Percentiles rank a stretch among this genome's conserved stretches.
These are phyloP conservation scores for Tetrahymena elliotti DNA, from an alignment of 73 alveolate genomes.

Conservation along the genomic window DNA sequence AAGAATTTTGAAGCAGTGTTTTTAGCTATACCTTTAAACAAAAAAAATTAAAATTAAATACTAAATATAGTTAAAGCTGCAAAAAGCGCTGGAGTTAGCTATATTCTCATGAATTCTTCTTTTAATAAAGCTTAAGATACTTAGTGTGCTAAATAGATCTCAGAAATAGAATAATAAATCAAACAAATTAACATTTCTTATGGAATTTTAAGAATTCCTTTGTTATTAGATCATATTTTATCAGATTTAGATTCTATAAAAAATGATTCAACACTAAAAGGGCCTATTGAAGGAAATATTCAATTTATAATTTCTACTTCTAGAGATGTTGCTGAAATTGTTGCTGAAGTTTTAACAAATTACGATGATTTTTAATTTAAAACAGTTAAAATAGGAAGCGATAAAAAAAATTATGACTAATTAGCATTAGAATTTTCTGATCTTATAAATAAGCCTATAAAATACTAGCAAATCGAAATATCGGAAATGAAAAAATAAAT, in stretches of 20 bases:
- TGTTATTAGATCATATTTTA: background rate
- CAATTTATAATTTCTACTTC: background rate
- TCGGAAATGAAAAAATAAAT: background rate
- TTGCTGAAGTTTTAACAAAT: background rate
- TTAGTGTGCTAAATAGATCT: background rate
- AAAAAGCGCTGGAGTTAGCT: background rate
- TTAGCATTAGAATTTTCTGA: background rate
- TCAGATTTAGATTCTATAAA: background rate
- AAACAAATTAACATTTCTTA: background rate
- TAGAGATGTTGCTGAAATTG: background rate
- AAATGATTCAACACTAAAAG: background rate
- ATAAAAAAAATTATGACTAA: no score
- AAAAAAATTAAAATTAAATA: no score
- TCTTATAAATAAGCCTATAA: background rate
- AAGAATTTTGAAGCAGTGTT: background rate
- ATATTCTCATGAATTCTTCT: background rate
- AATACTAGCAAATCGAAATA: background rate
- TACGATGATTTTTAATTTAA: no score
- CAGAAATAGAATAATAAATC: background rate
- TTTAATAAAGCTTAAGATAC: background rate
- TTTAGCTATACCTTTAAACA: background rate
- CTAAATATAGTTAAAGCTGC: background rate
- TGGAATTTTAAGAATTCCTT: background rate
- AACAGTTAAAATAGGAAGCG: background rate
- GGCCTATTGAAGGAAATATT: background rate